Percentiles rank a stretch among this genome's conserved stretches.
Conservation (phyloP, 768 basidiomycete genomes). For the Sporobolomyces phaffii region DNA sequence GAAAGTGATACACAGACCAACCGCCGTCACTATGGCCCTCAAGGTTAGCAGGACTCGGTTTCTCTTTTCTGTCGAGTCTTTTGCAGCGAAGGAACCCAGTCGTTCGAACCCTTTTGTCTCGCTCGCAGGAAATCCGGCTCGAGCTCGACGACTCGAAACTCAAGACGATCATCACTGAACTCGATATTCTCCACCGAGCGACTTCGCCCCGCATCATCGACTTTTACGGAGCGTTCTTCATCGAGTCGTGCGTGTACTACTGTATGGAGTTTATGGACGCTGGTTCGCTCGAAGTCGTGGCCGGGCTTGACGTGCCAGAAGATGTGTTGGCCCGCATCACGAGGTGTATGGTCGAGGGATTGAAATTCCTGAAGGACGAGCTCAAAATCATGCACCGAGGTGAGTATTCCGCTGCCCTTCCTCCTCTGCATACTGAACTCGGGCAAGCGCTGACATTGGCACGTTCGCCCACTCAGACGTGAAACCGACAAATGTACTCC, state of each 20-base stretch:
- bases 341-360: constrained; percentile 72
- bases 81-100: background rate
- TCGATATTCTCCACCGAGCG: constrained; percentile 93
- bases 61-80: background rate
- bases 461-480: constrained; percentile 54
- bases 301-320: constrained; percentile 61
- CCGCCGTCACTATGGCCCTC: constrained; percentile 96
- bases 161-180: constrained; percentile 96
- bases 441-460: constrained; percentile 60
- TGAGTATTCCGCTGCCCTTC: constrained; percentile 11
- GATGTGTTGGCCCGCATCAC: constrained; percentile 76
- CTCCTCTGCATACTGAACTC: constrained; percentile 63
- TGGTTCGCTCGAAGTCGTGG: constrained; percentile 82
- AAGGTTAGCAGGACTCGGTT: constrained; percentile 82
- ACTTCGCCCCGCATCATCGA: constrained; percentile 88
- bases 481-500: constrained; percentile 87
- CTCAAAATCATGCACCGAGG: constrained; percentile 68
- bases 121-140: constrained; percentile 81
- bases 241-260: constrained; percentile 99
- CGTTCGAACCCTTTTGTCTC: background rate
- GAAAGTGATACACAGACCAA: constrained; percentile 87
- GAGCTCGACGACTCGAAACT: constrained; percentile 90
- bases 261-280: constrained; percentile 99
- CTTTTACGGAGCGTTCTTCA: constrained; percentile 98
- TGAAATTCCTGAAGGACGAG: constrained; percentile 91